Percentiles rank a stretch among this genome's conserved stretches.
phyloP scores from a whole-genome alignment of 2,329 filamentous ascomycete genomes.

The Pseudogymnoascus sp. region DNA sequence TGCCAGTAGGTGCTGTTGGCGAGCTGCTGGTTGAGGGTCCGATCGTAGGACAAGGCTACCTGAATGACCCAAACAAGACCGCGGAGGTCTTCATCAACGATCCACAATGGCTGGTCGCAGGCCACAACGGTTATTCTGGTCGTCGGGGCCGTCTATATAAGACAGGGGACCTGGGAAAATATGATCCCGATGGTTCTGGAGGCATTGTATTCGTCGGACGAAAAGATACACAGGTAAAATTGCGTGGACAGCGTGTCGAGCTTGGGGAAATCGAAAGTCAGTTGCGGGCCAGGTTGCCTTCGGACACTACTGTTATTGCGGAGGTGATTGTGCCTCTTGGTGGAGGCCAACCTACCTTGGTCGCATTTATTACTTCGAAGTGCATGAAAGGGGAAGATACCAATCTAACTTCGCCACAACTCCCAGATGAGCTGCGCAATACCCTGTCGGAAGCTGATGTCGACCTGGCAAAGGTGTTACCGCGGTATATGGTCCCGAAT shows the following conservation, averaged over 20 bases:
- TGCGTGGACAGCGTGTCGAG: slow-evolving; percentile 59
- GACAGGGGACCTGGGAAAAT: slow-evolving; percentile 52
- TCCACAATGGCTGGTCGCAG: slow-evolving; percentile 43
- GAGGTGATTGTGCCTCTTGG: slow-evolving; percentile 28
- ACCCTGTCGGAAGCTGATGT: slow-evolving; percentile 17
- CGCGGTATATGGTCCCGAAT: slow-evolving; percentile 30
- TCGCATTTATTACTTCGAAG: slow-evolving; percentile 27
- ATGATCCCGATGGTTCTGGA: slow-evolving; percentile 41
- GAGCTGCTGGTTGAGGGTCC: slow-evolving; percentile 36
- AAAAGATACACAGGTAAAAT: slow-evolving; percentile 61
- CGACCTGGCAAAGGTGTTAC: slow-evolving; percentile 27
- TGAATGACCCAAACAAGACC: slow-evolving; percentile 51
- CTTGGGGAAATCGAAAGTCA: slow-evolving; percentile 44
- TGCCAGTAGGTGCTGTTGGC: slow-evolving; percentile 24
- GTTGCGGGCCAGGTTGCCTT: slow-evolving; percentile 32
- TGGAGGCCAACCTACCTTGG: slow-evolving; percentile 26
- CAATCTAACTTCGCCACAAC: slow-evolving; percentile 17
- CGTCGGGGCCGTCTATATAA: slow-evolving; percentile 45
- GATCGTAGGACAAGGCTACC: slow-evolving; percentile 55
- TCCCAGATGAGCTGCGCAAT: slow-evolving; percentile 14
- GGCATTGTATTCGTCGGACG: slow-evolving; percentile 52
- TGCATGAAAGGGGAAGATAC: slow-evolving; percentile 15
- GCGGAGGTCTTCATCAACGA: slow-evolving; percentile 49
- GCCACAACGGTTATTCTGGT: slow-evolving; percentile 30
- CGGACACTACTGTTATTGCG: slow-evolving; percentile 26